These are phyloP conservation scores for Rubus parviflorus DNA, from an alignment of 306 rosid genomes.

Conservation along the genomic window DNA sequence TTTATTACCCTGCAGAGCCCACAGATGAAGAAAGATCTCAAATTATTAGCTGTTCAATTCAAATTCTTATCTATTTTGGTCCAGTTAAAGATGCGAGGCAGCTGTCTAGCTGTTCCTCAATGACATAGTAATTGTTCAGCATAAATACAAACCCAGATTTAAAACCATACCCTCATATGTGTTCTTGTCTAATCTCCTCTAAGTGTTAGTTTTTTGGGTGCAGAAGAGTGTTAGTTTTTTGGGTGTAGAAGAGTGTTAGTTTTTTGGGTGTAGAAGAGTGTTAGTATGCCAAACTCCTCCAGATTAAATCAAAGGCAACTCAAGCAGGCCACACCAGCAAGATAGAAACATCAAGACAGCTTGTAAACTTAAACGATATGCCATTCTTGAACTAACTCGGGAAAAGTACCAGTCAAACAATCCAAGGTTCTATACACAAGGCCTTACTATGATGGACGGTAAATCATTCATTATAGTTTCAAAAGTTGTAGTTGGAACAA, in stretches of 20 bases:
- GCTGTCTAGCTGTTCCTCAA: conserved; percentile 8
- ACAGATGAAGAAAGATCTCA: conserved; percentile 15
- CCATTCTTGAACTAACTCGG: not conserved
- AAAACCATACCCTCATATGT: not conserved
- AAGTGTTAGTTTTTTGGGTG: not conserved
- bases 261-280: not conserved
- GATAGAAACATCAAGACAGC: not conserved
- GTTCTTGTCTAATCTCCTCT: not conserved
- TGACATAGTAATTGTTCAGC: not conserved
- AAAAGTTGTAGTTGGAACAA: not conserved
- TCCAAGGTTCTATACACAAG: not conserved
- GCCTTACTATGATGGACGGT: not conserved
- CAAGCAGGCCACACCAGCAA: not conserved
- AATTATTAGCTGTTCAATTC: conserved; percentile 14
- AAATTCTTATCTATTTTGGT: not conserved
- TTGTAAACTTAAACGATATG: not conserved
- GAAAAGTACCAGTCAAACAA: not conserved
- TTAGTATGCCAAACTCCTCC: not conserved
- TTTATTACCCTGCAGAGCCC: conserved; percentile 66
- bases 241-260: not conserved
- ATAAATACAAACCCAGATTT: not conserved
- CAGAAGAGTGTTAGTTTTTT: not conserved
- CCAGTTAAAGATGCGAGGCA: not conserved
- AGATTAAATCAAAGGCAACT: not conserved
- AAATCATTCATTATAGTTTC: not conserved